Evolutionary conservation across 345 rosid species (phyloP).

Genomic region (Microcos paniculata): DNA sequence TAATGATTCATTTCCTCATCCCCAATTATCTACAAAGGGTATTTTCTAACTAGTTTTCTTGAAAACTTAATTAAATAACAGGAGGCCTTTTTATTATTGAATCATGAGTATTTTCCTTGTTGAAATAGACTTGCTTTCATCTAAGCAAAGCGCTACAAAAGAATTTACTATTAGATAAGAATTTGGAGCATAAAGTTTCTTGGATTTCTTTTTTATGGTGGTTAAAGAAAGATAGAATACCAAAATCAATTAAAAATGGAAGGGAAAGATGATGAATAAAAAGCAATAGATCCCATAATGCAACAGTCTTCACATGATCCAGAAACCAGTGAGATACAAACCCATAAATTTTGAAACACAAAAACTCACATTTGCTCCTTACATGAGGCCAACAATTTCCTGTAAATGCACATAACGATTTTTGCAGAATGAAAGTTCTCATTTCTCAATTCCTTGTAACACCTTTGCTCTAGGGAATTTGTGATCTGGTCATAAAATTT

Average conservation of each 20-base stretch:
- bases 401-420: constrained; percentile 84
- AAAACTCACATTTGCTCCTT: constrained; percentile 92
- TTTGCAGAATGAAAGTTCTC: constrained; percentile 79
- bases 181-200: not conserved
- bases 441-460: constrained; percentile 94
- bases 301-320: not conserved
- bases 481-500: constrained; percentile 63
- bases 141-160: not conserved
- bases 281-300: not conserved
- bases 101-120: not conserved
- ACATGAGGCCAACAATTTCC: constrained; percentile 76
- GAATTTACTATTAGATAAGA: not conserved
- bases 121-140: not conserved
- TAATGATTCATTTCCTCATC: not conserved
- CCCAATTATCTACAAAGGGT: not conserved
- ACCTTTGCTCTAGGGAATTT: constrained; percentile 84
- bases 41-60: not conserved
- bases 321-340: not conserved
- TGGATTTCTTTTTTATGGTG: not conserved
- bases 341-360: constrained; percentile 1
- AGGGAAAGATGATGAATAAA: not conserved
- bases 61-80: not conserved
- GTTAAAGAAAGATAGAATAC: not conserved
- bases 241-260: not conserved
- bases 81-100: not conserved